Base-by-base conservation (phyloP, 2,329 filamentous ascomycete genomes). In the Cladophialophora exuberans region DNA sequence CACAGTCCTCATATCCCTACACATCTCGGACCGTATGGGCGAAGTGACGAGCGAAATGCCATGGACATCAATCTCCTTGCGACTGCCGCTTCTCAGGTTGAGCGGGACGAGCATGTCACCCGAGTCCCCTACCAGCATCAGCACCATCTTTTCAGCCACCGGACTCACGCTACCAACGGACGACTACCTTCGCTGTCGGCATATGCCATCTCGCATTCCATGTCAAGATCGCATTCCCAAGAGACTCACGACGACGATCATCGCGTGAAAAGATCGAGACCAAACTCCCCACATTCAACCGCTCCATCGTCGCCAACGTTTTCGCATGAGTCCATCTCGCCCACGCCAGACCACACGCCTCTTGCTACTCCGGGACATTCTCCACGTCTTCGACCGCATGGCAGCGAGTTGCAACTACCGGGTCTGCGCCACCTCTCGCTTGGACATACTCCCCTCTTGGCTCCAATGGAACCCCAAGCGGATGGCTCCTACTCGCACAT, bases 311-410 rank as follows among this genome's bases (percentile, higher is more conserved):
- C 93, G 26, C 93, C 93, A 22, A 97, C 92, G 3, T 96, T 97
- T 72, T 97, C 93, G 2, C 91, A 97, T 74, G 91, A 96, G 73
- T 97, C 93, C 9, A 82, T 93, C 42, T 97, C 93, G 7, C 94
- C 93, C 3, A 99, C 93, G 1, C 94, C 93, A 9, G 93, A 97
- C 68, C 92, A 97, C 77, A 97, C 94, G n/a, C 93, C 93, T n/a
- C 85, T 97, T 52, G 93, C 92, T 23, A 99, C 93, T 4, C 93
- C 93, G 3, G 93, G 92, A 38, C 94, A 97, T 73, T 97, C 92
- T 15, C 94, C 94, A 47, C 89, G 94, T 38, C 80, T 99, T 64
- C 83, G 92, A 57, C 90, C 93, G 2, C 87, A 89, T 67, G 83
- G 81, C 52, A 78, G 81, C 59, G 85, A 88, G 62, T 81, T 93